phyloP scores from a whole-genome alignment of 148 eudicot species.

The Persicaria maculosa region DNA sequence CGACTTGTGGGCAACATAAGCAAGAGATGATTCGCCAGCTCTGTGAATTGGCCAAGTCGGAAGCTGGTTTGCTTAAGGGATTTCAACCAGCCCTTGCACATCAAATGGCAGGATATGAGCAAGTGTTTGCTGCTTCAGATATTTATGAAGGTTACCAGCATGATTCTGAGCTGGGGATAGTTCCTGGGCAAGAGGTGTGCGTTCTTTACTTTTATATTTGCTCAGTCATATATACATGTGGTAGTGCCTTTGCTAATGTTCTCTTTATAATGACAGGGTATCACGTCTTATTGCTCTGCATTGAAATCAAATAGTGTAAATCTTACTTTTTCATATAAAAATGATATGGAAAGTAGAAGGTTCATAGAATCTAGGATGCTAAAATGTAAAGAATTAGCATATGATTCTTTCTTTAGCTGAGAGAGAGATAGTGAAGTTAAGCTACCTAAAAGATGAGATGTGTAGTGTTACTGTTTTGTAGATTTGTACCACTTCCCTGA shows the following conservation, averaged over 20 bases:
- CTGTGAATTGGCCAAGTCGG: slow-evolving; percentile 39
- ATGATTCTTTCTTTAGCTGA: not conserved
- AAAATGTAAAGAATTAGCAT: not conserved
- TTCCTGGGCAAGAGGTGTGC: slow-evolving; percentile 30
- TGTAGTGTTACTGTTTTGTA: not conserved
- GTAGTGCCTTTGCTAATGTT: not conserved
- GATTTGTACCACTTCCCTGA: not conserved
- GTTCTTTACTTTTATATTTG: not conserved
- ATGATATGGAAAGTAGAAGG: not conserved
- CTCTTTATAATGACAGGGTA: slow-evolving; percentile 14
- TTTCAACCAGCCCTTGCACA: slow-evolving; percentile 14
- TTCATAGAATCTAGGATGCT: not conserved
- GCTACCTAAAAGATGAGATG: not conserved
- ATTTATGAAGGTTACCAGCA: slow-evolving; percentile 16
- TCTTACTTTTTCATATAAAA: not conserved
- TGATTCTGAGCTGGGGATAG: slow-evolving; percentile 11
- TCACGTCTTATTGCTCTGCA: not conserved
- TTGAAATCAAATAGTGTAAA: not conserved
- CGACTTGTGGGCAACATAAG: slow-evolving; percentile 46
- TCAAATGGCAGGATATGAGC: slow-evolving; percentile 21
- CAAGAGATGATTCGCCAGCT: slow-evolving; percentile 49
- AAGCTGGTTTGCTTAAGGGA: slow-evolving; percentile 24
- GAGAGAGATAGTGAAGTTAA: not conserved
- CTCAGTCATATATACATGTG: not conserved
- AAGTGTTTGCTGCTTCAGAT: slow-evolving; percentile 15